Percentiles rank a stretch among this genome's conserved stretches.
phyloP scores from a whole-genome alignment of 768 basidiomycete species.

The Leccinum uliginosum region DNA sequence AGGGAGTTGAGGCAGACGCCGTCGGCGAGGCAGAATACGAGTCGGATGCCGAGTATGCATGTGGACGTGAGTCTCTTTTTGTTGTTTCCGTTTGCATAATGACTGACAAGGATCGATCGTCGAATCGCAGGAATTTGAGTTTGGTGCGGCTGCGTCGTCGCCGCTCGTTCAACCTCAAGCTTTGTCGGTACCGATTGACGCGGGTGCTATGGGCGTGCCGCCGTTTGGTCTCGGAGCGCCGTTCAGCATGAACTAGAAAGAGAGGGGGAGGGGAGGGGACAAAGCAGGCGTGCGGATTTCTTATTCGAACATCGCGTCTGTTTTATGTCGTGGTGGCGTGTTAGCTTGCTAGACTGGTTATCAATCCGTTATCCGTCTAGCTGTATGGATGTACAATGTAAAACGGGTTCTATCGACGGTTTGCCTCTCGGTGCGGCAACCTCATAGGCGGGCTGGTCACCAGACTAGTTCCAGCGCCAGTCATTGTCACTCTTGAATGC shows the following conservation, averaged over 20 bases:
- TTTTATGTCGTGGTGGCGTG: too few species aligned
- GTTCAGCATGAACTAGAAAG: constrained; percentile 21
- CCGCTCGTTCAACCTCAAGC: constrained; percentile 30
- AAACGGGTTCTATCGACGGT: too few species aligned
- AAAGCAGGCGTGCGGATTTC: too few species aligned
- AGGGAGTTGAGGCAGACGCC: constrained; percentile 66
- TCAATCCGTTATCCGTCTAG: too few species aligned
- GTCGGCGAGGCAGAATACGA: constrained; percentile 75
- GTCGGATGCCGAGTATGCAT: constrained; percentile 82
- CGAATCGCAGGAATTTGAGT: constrained; percentile 32
- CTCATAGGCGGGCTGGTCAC: too few species aligned
- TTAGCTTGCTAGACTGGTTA: too few species aligned
- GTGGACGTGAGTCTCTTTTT: constrained; percentile 53
- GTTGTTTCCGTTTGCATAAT: constrained; percentile 2
- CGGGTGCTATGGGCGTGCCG: constrained; percentile 11
- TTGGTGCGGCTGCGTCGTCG: constrained; percentile 24
- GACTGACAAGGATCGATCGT: background rate
- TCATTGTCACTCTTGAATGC: too few species aligned
- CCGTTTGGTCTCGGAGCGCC: constrained; percentile 29
- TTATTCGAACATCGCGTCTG: too few species aligned
- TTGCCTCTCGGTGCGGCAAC: too few species aligned
- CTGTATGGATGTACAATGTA: too few species aligned
- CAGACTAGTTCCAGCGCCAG: too few species aligned
- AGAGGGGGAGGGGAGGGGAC: too few species aligned
- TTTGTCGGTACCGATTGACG: constrained; percentile 14